phyloP scores from a whole-genome alignment of 192 early-diverging fungal species.

The Entomortierella chlamydospora region DNA sequence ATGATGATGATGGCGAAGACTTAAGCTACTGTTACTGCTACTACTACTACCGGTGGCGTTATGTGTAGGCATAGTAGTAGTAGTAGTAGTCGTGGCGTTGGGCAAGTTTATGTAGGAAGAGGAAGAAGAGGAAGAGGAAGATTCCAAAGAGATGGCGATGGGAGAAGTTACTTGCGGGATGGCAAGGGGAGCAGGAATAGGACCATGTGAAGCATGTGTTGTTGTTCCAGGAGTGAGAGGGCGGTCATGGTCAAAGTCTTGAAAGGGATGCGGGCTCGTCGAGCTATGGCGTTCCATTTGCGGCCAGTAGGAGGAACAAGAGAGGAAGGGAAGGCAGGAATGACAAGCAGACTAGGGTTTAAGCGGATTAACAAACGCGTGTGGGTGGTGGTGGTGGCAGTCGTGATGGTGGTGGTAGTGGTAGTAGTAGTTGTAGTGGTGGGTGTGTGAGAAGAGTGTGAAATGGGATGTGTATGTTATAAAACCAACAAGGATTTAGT shows the following conservation, averaged over 20 bases:
- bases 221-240: not conserved
- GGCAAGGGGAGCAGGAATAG: not conserved
- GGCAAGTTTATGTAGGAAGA: not conserved
- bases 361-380: no score
- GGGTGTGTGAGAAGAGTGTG: no score
- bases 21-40: conserved; percentile 1
- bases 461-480: no score
- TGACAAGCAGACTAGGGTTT: no score
- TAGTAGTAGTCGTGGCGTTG: not conserved
- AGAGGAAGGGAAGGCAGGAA: not conserved
- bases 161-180: conserved; percentile 1
- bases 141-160: not conserved
- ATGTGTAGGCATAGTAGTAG: not conserved
- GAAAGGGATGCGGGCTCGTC: conserved; percentile 26
- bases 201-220: not conserved
- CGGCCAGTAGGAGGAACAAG: not conserved
- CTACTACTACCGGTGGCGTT: not conserved
- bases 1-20: conserved; percentile 17
- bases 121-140: not conserved
- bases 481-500: no score
- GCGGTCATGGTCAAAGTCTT: conserved; percentile 40
- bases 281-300: conserved; percentile 34
- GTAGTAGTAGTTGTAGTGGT: no score
- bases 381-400: no score
- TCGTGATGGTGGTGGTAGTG: no score